A percentile compares a stretch with the other conserved stretches of the same genome.
These are phyloP conservation scores for Ulvella scutata DNA, from an alignment of 139 green algal species.

Conservation along the genomic window DNA sequence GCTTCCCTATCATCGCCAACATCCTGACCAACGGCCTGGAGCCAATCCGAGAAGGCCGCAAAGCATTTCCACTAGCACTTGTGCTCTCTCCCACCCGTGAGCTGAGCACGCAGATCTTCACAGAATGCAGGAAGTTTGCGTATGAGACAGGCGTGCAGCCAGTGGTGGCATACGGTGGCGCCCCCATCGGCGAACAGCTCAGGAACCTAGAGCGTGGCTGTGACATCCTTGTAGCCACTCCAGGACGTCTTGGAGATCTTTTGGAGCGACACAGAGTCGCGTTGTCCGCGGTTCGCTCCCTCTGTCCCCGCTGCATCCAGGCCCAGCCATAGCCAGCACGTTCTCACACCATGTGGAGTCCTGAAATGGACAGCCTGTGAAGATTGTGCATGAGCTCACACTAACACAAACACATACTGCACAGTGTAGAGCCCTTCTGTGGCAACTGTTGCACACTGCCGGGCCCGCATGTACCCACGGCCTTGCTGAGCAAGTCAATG, in stretches of 20 bases:
- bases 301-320: too few species aligned
- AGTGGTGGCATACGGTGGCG: conserved; percentile 92
- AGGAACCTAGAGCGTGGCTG: conserved; percentile 84
- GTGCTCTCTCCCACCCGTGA: conserved; percentile 87
- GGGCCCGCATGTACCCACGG: too few species aligned
- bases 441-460: too few species aligned
- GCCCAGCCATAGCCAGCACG: too few species aligned
- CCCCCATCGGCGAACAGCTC: conserved; percentile 81
- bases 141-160: conserved; percentile 78
- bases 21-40: conserved; percentile 56
- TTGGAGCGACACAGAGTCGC: conserved; percentile 79
- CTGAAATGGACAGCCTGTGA: too few species aligned
- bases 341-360: too few species aligned
- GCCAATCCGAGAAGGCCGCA: conserved; percentile 38
- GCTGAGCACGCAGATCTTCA: conserved; percentile 81
- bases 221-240: conserved; percentile 94
- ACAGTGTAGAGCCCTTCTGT: too few species aligned
- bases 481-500: too few species aligned
- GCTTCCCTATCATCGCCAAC: conserved; percentile 93
- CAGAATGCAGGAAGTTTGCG: conserved; percentile 89
- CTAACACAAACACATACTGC: too few species aligned
- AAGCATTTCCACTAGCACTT: conserved; percentile 76
- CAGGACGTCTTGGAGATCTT: conserved; percentile 80
- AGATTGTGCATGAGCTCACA: too few species aligned
- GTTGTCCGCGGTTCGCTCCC: conserved; percentile 36